These are phyloP conservation scores for Dactylellina haptotyla DNA, from an alignment of 2,329 filamentous ascomycete species.

Conservation along the genomic window DNA sequence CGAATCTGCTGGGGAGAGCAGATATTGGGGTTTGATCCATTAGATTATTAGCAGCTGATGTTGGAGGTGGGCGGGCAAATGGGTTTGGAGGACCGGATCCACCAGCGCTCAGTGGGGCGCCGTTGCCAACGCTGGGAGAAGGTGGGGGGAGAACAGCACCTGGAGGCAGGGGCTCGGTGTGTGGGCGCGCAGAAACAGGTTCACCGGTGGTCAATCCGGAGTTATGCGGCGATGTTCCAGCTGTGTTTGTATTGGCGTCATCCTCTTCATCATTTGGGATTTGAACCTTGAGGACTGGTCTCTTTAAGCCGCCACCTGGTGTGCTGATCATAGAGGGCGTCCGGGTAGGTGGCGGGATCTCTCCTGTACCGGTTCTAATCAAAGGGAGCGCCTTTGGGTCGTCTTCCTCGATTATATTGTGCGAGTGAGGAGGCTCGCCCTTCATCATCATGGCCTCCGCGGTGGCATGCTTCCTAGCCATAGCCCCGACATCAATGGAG, in stretches of 20 bases:
- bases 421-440: conserved; percentile 17
- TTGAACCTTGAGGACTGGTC: conserved; percentile 88
- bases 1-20: conserved; percentile 88
- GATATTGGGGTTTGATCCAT: conserved; percentile 83
- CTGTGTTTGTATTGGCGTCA: conserved; percentile 75
- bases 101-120: conserved; percentile 83
- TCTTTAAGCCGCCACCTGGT: conserved; percentile 68
- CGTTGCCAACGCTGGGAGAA: conserved; percentile 76
- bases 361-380: conserved; percentile 51
- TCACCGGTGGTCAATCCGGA: conserved; percentile 68
- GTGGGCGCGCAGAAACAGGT: conserved; percentile 68
- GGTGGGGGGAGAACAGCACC: conserved; percentile 89
- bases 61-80: conserved; percentile 84
- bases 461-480: conserved; percentile 66
- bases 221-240: conserved; percentile 71
- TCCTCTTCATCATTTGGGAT: conserved; percentile 93
- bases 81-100: conserved; percentile 93
- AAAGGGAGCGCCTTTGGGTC: conserved; percentile 55
- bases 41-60: conserved; percentile 68
- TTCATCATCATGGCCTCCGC: conserved; percentile 29
- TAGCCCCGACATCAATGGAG: conserved; percentile 72
- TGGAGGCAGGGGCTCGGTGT: conserved; percentile 56
- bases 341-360: conserved; percentile 72
- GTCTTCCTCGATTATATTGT: conserved; percentile 66
- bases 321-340: conserved; percentile 69